Evolutionary conservation across 2,329 filamentous ascomycete species (phyloP).

Genomic region (Capronia coronata): DNA sequence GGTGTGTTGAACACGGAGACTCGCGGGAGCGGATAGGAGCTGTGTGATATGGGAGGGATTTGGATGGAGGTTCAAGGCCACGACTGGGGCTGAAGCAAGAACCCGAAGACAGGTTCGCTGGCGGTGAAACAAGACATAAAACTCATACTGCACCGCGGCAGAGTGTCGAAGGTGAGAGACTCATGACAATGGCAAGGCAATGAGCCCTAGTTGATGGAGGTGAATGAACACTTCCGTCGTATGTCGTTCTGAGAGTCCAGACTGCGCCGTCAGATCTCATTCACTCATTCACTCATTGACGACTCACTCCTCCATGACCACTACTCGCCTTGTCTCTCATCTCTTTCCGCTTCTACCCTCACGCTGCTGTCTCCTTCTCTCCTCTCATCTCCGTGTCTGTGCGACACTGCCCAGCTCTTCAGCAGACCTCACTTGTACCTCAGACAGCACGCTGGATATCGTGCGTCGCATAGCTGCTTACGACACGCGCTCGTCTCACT

Average conservation of each 20-base stretch:
- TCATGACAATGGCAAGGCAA: background rate
- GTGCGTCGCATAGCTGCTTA: slow-evolving; percentile 6
- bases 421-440: slow-evolving; percentile 5
- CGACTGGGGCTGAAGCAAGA: slow-evolving; percentile 6
- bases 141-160: slow-evolving; percentile 14
- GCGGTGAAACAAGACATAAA: slow-evolving; percentile 24
- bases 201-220: background rate
- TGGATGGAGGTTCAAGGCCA: background rate
- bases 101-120: slow-evolving; percentile 10
- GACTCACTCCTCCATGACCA: background rate
- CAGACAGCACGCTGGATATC: slow-evolving; percentile 3
- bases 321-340: background rate
- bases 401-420: slow-evolving; percentile 3
- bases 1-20: background rate
- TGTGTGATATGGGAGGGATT: background rate
- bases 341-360: slow-evolving; percentile 5
- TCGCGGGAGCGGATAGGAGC: too few species aligned
- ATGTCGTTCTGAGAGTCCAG: background rate
- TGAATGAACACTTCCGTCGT: background rate
- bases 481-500: slow-evolving; percentile 19
- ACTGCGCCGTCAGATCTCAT: background rate
- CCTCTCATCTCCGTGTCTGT: slow-evolving; percentile 9
- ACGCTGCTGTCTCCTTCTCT: background rate
- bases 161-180: background rate
- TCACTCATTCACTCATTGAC: background rate